phyloP scores from a whole-genome alignment of 2,329 filamentous ascomycete species.

The Pestalotiopsis sp. region DNA sequence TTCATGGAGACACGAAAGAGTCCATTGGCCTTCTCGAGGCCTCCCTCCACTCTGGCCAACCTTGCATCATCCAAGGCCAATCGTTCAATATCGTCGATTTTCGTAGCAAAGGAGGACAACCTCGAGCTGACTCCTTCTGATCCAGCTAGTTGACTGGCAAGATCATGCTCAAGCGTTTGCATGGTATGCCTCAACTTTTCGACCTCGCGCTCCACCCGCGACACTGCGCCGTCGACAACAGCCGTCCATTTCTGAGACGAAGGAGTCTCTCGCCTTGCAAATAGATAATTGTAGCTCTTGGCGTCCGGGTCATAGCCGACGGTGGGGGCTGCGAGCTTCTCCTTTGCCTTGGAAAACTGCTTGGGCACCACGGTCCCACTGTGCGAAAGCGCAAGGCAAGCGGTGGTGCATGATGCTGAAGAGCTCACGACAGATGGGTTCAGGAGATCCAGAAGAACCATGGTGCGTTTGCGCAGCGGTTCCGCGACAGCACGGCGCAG shows the following conservation, averaged over 20 bases:
- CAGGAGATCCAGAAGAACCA: constrained; percentile 1
- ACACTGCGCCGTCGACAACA: background rate
- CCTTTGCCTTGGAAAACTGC: constrained; percentile 1
- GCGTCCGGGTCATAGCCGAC: background rate
- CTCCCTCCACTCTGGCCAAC: background rate
- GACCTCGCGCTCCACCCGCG: constrained; percentile 62
- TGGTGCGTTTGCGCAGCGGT: background rate
- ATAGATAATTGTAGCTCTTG: constrained; percentile 2
- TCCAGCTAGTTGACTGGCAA: constrained; percentile 60
- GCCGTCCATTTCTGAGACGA: background rate
- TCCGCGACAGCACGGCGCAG: background rate
- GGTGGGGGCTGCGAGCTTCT: background rate
- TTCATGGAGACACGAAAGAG: background rate
- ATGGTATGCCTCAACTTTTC: constrained; percentile 90
- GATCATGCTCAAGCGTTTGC: constrained; percentile 85
- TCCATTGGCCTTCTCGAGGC: background rate
- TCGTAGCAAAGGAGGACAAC: background rate
- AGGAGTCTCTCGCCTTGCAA: background rate
- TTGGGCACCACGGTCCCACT: background rate
- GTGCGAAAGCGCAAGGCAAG: constrained; percentile 1
- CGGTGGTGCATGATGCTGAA: background rate
- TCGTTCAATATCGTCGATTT: background rate
- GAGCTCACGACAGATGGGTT: constrained; percentile 3
- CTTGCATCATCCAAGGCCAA: background rate
- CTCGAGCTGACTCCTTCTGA: constrained; percentile 23